Evolutionary conservation across 345 rosid species (phyloP), one percentile per base, ranked within the genome.

Genomic region (Acer negundo): DNA sequence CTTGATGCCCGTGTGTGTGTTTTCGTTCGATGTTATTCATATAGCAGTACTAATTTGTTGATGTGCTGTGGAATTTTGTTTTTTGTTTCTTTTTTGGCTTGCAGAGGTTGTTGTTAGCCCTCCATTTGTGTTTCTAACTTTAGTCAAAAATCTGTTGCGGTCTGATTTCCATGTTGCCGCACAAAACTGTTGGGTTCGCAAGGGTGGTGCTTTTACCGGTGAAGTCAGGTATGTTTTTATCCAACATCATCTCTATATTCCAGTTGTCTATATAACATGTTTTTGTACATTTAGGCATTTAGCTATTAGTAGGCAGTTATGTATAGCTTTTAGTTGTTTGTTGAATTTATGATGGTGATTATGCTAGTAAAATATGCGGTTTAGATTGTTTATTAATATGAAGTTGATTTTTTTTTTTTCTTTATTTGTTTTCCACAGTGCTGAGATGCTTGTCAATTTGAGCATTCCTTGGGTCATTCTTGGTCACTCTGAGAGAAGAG

Each of bases 31-130:
- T 64, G 28, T 51, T 28, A 47, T 75, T 7, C 11, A 1, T 65
- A 49, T n/a, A 6, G 70, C 13, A 20, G 65, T 22, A 56, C 8
- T 15, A 10, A 1, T 56, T 76, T 64, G 8, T 55, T 64, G 16
- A 20, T 63, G 4, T 19, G 24, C 6, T 62, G 11, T 38, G n/a
- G 61, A 40, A 1, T 40, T 62, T 31, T 3, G 0, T 35, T 31
- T 31, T 4, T n/a, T 28, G 0, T 31, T 28, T 28, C 2, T 4
- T n/a, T 47, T 42, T 75, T 76, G 23, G 55, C 11, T 63, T 81
- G 75, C 86, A 91, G 96, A 92, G 87, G 91, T 92, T 67, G 90
- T 92, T 76, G 89, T 91, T 66, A 85, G 92, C 84, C 96, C 96
- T 76, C 92, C 97, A 3, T 90, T 84, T 76, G 87, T 92, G 73